Evolutionary conservation across 352 stramenopile species (phyloP), one percentile per base, ranked within the genome.

Genomic region (Globisporangium lucens): DNA sequence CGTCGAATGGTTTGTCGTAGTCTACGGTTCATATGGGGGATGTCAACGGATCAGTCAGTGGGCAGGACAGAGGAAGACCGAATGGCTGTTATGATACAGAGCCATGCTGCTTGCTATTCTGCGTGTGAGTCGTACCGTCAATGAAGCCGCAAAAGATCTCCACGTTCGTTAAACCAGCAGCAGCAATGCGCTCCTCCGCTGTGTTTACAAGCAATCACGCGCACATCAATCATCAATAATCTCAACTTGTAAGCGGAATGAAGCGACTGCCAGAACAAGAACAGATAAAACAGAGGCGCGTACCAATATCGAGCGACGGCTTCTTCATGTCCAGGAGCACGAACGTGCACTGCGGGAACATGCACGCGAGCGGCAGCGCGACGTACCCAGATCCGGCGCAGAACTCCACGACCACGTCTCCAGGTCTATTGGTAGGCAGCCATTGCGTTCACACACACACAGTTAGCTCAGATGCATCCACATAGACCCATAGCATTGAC

Each of bases 321-420:
- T 86, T 68, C 65, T 93, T 93, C 75, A 83, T 92, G 71, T 94
- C 87, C 6, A 93, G 75, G 24, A 94, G 63, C 27, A 93, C 82
- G 65, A 94, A 93, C 36, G 67, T 87, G 69, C 85, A 92, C 61
- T 89, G 71, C 2, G 82, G 83, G 35, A 90, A 92, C 41, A 92
- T 72, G 63, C 75, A 91, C 63, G 87, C 85, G 33, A 93, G 77
- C 33, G 87, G 87, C 47, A 94, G 63, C 43, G 83, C 83, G 13
- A 92, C 83, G 63, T 94, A 93, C 22, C 87, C 87, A 3, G 83
- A 91, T 33, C 85, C 85, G 4, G 83, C 83, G 36, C 87, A 94
- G 67, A 94, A 94, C 79, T 94, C 87, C 30, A 94, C 87, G 15
- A 94, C 82, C 7, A 87, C 73, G 64, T 93, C 83, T 10, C 83